Evolutionary conservation across 768 basidiomycete species (phyloP), one percentile per base, ranked within the genome.

Genomic region (Cystobasidium tubakii): DNA sequence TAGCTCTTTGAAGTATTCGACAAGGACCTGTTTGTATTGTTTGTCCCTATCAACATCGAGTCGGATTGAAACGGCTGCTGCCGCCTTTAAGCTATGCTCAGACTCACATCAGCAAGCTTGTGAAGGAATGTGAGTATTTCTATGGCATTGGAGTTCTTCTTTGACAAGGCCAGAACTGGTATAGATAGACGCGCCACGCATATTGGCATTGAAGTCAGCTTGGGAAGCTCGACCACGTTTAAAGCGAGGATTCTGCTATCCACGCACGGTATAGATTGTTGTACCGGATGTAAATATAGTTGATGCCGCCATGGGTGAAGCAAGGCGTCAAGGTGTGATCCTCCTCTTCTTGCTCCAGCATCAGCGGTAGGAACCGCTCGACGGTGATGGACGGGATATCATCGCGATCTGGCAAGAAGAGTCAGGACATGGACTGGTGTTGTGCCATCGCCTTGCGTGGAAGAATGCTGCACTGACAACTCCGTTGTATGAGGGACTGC

Each of bases 1-100:
- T 44, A 98, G 88, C 81, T 98, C 96, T 81, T 98, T 99, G 85
- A 99, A 99, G 85, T 99, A 99, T 80, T 98, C 96, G 66, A 95
- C 86, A 71, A 99, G 85, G 6, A 98, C 95, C 81, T 92, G 87
- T 0, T 66, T 17, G 62, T 1, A 10, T 19, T 7, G 46, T 4
- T 15, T 12, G 7, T 9, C 46, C 7, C 4, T 6, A 9, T 50
- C 9, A 29, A 9, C 0, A 6, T 2, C 27, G 0, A 25, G 23
- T 29, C 2, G 19, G 15, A 53, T 64, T 53, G n/a, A 63, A 34
- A 1, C 1, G 31, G 6, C 63, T 27, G 46, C 3, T 17, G 46
- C 15, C 4, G 46, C 46, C 7, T 4, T 9, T n/a, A 21, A 6
- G 46, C 7, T 12, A 29, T 23, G n/a, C 10, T 9, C 57, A 31